A percentile compares a stretch with the other conserved stretches of the same genome.
Evolutionary conservation across 1,284 basidiomycete genomes (phyloP).

Genomic region (Heterobasidion occidentale): DNA sequence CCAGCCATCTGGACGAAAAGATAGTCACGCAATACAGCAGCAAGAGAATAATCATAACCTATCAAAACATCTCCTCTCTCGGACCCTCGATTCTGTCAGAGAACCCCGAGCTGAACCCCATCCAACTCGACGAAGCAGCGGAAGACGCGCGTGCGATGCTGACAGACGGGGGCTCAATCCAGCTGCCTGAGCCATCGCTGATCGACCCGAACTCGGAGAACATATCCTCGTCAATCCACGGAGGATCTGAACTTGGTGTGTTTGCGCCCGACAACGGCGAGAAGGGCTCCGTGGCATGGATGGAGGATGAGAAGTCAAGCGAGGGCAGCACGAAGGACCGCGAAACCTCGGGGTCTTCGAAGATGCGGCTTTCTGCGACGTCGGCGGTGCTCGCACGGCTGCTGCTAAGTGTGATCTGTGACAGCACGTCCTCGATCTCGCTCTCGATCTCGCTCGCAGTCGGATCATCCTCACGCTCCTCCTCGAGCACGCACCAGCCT

Average conservation of each 20-base stretch:
- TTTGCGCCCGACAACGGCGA: conserved; percentile 12
- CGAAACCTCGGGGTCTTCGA: conserved; percentile 37
- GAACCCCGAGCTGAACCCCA: conserved; percentile 31
- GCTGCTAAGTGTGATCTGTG: conserved; percentile 15
- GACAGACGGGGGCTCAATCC: conserved; percentile 13
- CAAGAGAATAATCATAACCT: background rate
- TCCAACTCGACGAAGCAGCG: conserved; percentile 15
- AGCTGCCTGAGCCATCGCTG: conserved; percentile 4
- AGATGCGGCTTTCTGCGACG: background rate
- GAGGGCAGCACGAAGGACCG: conserved; percentile 60
- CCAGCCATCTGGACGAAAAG: background rate
- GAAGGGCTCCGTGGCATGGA: conserved; percentile 15
- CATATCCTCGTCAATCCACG: conserved; percentile 11
- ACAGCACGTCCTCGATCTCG: conserved; percentile 21
- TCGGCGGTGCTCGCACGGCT: conserved; percentile 17
- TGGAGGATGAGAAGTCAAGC: conserved; percentile 52
- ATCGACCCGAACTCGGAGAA: conserved; percentile 12
- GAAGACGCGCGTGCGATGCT: background rate
- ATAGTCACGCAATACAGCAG: background rate
- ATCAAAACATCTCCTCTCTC: conserved; percentile 17
- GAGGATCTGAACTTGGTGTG: conserved; percentile 3
- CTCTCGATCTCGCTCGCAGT: conserved; percentile 15
- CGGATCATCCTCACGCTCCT: conserved; percentile 33
- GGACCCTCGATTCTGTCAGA: conserved; percentile 17
- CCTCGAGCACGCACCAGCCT: conserved; percentile 67